A percentile compares a stretch with the other conserved stretches of the same genome.
phyloP scores from a whole-genome alignment of 768 basidiomycete genomes.

The Tephrocybe sp. region DNA sequence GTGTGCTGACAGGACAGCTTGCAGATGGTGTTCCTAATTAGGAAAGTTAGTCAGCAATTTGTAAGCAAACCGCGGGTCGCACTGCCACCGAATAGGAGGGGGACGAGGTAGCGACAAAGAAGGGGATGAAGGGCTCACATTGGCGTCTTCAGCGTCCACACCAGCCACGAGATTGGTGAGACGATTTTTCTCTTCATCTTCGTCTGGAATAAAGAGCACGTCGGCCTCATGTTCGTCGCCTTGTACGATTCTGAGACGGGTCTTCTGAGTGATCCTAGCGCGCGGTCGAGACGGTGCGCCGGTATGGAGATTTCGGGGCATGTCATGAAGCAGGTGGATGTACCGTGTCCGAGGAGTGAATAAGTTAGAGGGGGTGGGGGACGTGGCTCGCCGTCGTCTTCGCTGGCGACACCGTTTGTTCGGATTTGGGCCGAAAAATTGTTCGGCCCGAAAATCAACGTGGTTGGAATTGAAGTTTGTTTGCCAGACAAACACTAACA shows the following conservation, averaged over 20 bases:
- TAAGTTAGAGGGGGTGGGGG: slow-evolving; percentile 32
- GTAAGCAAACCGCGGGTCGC: slow-evolving; percentile 50
- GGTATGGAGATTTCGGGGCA: slow-evolving; percentile 80
- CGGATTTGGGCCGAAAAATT: slow-evolving; percentile 64
- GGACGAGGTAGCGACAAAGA: slow-evolving; percentile 33
- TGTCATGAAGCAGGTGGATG: slow-evolving; percentile 65
- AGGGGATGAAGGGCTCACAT: slow-evolving; percentile 59
- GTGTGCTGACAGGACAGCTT: slow-evolving; percentile 44
- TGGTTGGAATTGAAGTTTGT: slow-evolving; percentile 31
- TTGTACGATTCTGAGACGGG: slow-evolving; percentile 79
- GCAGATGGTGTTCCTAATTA: slow-evolving; percentile 52
- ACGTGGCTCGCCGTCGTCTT: slow-evolving; percentile 23
- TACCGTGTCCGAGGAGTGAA: slow-evolving; percentile 29
- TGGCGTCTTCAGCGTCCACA: slow-evolving; percentile 91
- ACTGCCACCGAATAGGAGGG: slow-evolving; percentile 41
- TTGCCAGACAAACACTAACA: slow-evolving; percentile 33
- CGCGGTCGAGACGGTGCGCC: slow-evolving; percentile 78
- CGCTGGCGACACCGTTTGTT: slow-evolving; percentile 56
- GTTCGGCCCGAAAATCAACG: slow-evolving; percentile 53
- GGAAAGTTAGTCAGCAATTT: slow-evolving; percentile 37
- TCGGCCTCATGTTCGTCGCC: slow-evolving; percentile 81
- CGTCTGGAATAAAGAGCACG: slow-evolving; percentile 77
- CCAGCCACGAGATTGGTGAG: slow-evolving; percentile 76
- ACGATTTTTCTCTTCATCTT: slow-evolving; percentile 80
- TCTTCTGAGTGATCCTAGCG: slow-evolving; percentile 92